Evolutionary conservation across 345 rosid species (phyloP), one percentile per base, ranked within the genome.

Genomic region (Cardamine chenopodiifolia): DNA sequence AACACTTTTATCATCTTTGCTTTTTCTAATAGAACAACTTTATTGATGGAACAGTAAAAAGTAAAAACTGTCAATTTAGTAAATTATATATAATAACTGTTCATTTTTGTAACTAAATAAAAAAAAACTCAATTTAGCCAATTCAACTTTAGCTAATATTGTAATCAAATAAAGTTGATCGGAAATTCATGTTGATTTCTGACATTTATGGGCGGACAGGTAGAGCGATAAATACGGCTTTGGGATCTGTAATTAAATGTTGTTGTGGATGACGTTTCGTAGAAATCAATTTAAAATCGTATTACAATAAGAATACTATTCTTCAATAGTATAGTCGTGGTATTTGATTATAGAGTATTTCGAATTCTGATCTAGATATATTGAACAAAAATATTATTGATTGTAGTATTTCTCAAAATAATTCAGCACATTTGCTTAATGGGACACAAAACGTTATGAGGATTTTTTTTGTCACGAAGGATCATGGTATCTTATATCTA

Each of bases 151-250:
- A 44, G 9, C 0, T 40, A 73, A 44, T 50, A 75, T 26, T 11
- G 47, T 76, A 76, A 62, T 75, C 29, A 62, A 52, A 19, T 40
- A 75, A 68, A 68, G 63, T 23, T 68, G 71, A 63, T 76, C 75
- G 60, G 71, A 76, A 76, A 76, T 76, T 32, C 70, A 76, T 70
- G 80, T 70, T 76, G 80, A 76, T 76, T 53, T 76, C 80, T 76
- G 71, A 76, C 80, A 70, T 0, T 62, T 76, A 55, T 47, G 71
- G 26, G n/a, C 66, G 59, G 80, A 70, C 80, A 76, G 13, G 42
- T 55, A 52, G 53, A 63, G 61, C 80, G 71, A 76, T 76, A 55
- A 63, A 70, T 70, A 70, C 64, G 75, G 66, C 71, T 70, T 76
- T 76, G 80, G 80, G 80, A 76, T 76, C 80, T 62, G 80, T 76